Evolutionary conservation across 176 grass and related monocot genomes (phyloP), one percentile per base, ranked within the genome.

Genomic region (Calamus simplicifolius): DNA sequence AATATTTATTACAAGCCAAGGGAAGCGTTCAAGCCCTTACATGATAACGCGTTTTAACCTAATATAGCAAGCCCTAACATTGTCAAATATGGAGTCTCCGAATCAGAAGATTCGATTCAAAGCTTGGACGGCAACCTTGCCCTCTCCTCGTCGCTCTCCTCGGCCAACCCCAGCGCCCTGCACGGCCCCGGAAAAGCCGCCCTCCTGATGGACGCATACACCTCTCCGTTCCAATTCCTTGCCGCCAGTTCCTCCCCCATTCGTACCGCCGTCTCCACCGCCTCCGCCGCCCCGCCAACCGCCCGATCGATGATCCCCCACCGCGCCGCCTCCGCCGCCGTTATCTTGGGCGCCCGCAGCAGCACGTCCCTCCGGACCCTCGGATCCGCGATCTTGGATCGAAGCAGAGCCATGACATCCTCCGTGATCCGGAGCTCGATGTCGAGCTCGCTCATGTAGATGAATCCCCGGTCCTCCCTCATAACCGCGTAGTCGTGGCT

Each of bases 401-500:
- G 75, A 51, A 95, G 27, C 30, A 84, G 16, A 52, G 75, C 69
- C 50, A 16, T 79, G 62, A 96, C 81, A 73, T 59, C 90, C 27
- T 70, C 69, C 6, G 73, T 43, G 63, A 96, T 69, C 63, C 76
- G 75, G 27, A 95, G 14, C 18, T 86, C 83, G 15, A 70, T 61
- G 72, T 95, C 74, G 17, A 90, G 77, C 68, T 96, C 86, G 68
- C 86, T 85, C 86, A 87, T 87, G 86, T 90, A 96, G 50, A 96
- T 70, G 86, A 90, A 67, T 4, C 91, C 86, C 29, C 86, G 75
- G 8, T 75, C 52, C 3, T 6, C 61, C 48, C 91, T 84, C 90
- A 95, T 95, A 16, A 90, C 64, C 26, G 58, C 23, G 70, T 82
- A 66, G 75, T 95, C 86, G 78, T 90, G 86, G 3, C 53, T 69